Conservation (phyloP, 2,329 filamentous ascomycete species). For the Cordyceps fumosorosea region DNA sequence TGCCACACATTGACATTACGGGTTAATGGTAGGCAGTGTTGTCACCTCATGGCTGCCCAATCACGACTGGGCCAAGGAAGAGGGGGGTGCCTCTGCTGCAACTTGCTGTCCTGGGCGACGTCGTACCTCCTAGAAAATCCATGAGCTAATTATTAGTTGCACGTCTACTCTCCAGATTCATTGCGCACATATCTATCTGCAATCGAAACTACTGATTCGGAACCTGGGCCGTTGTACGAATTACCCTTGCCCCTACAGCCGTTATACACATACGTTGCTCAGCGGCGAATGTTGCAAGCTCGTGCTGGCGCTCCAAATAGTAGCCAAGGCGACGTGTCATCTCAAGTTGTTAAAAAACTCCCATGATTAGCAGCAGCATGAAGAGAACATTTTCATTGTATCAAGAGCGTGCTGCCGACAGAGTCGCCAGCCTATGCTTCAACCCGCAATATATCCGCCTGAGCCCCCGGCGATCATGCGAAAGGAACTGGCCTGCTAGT, state of each 20-base stretch:
- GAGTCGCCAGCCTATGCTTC: no score
- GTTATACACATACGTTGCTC: neutral
- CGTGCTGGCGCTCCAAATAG: no score
- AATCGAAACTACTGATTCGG: no score
- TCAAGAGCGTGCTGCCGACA: no score
- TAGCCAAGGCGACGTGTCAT: neutral
- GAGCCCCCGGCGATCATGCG: no score
- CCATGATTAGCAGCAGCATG: neutral
- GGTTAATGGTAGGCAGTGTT: neutral
- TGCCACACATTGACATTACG: neutral
- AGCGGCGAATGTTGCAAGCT: no score
- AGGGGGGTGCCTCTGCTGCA: neutral
- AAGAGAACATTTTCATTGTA: neutral
- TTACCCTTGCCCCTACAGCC: neutral
- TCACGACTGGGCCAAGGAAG: neutral
- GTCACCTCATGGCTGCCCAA: constrained; percentile 6
- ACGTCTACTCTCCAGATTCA: neutral
- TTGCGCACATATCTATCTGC: no score
- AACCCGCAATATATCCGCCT: no score
- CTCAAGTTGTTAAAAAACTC: neutral
- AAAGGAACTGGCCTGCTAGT: no score
- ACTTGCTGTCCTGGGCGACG: neutral
- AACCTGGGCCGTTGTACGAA: no score
- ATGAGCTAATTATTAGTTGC: neutral
- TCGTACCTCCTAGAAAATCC: neutral